Percentiles rank a stretch among this genome's conserved stretches.
These are phyloP conservation scores for Moesziomyces sp. DNA, from an alignment of 1,284 basidiomycete species.

Conservation along the genomic window DNA sequence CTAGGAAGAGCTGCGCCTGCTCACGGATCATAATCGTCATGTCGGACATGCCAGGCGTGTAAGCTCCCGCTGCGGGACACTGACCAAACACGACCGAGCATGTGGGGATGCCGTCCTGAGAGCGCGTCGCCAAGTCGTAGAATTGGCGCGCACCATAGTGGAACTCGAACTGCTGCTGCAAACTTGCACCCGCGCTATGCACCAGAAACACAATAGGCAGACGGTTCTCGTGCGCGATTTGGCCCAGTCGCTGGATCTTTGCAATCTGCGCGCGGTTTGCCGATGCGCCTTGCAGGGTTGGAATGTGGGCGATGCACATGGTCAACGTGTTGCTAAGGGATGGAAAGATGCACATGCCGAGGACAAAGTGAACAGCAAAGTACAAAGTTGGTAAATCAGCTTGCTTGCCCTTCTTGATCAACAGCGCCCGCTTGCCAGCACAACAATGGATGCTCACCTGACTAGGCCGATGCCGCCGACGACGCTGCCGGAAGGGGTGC, in stretches of 20 bases:
- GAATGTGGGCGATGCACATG: slow-evolving; percentile 8
- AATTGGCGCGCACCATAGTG: slow-evolving; percentile 6
- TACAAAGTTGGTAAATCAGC: no score
- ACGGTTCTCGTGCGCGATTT: slow-evolving; percentile 4
- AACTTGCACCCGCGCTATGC: slow-evolving; percentile 1
- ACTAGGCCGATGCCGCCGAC: slow-evolving; percentile 5
- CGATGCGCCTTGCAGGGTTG: slow-evolving; percentile 5
- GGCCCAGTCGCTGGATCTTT: slow-evolving; percentile 6
- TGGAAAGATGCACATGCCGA: neutral
- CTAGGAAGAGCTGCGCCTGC: slow-evolving; percentile 4
- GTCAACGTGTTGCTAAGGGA: slow-evolving; percentile 4
- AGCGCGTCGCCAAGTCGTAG: slow-evolving; percentile 3
- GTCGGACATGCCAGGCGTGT: slow-evolving; percentile 6
- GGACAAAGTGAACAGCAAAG: no score
- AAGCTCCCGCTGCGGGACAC: slow-evolving; percentile 5
- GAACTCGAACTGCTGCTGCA: slow-evolving; percentile 8
- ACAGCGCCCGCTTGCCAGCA: no score
- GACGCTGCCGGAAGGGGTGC: slow-evolving; percentile 3
- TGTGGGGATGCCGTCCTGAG: slow-evolving; percentile 3
- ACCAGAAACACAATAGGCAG: slow-evolving; percentile 5
- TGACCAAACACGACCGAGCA: slow-evolving; percentile 6
- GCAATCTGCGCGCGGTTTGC: slow-evolving; percentile 5
- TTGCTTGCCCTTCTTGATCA: no score
- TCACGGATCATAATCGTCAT: slow-evolving; percentile 8
- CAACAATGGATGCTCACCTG: neutral